A percentile compares a stretch with the other conserved stretches of the same genome.
Evolutionary conservation across 176 grass and related monocot genomes (phyloP).

Genomic region (sorghum (Sorghum bicolor)): Sorghum_bicolor_NCBIv3 NC_012876.2:63459001-63459500

Average conservation of each 20-base stretch:
- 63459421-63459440: not conserved
- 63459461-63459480: slow-evolving; percentile 21
- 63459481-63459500: not conserved
- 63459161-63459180: slow-evolving; percentile 79
- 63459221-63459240: not conserved
- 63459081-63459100: slow-evolving; percentile 54
- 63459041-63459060: slow-evolving; percentile 60
- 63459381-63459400: not conserved
- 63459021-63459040: slow-evolving; percentile 54
- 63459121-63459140: slow-evolving; percentile 58
- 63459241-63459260: not conserved
- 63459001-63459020: slow-evolving; percentile 67
- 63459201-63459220: slow-evolving; percentile 32
- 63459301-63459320: not conserved
- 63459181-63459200: slow-evolving; percentile 56
- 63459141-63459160: slow-evolving; percentile 69
- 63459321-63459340: not conserved
- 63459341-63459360: slow-evolving; percentile 7
- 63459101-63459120: slow-evolving; percentile 52
- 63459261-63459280: not conserved
- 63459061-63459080: slow-evolving; percentile 52
- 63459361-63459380: not conserved
- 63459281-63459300: not conserved
- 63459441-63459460: not conserved
- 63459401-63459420: not conserved